Conservation (phyloP, 805 yeast genomes). For the Pichia exigua region DNA sequence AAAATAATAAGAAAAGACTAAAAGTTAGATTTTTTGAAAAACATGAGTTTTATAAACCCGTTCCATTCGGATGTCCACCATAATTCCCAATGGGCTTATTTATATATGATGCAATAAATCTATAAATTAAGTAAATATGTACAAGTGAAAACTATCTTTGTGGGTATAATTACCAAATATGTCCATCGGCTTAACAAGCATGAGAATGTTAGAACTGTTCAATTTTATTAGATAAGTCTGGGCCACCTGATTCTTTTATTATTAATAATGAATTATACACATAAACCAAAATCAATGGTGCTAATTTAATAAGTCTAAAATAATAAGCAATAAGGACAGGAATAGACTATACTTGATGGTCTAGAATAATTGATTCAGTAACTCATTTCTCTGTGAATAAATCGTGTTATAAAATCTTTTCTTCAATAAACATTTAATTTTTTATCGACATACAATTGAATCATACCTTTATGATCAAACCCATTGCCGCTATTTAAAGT, state of each 20-base stretch:
- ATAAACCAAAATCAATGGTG: not conserved
- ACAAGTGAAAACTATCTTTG: not conserved
- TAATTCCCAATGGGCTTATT: not conserved
- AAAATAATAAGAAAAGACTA: slow-evolving; percentile 3
- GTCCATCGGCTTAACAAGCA: too few relatives aligned
- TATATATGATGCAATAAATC: not conserved
- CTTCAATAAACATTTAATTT: slow-evolving; percentile 1
- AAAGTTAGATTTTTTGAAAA: slow-evolving; percentile 23
- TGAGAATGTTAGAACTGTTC: too few relatives aligned
- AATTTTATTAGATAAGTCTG: too few relatives aligned
- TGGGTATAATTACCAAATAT: too few relatives aligned
- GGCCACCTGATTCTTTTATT: not conserved
- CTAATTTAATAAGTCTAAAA: too few relatives aligned
- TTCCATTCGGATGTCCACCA: slow-evolving; percentile 42
- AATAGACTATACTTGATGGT: too few relatives aligned
- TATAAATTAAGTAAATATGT: not conserved
- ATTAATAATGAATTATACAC: too few relatives aligned
- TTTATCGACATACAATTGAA: slow-evolving; percentile 15
- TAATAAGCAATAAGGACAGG: too few relatives aligned
- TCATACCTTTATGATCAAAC: slow-evolving; percentile 23
- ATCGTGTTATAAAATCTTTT: not conserved
- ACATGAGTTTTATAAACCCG: slow-evolving; percentile 40
- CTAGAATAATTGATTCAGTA: too few relatives aligned
- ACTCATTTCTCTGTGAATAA: too few relatives aligned
- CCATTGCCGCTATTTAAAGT: slow-evolving; percentile 6